Conservation (phyloP, 768 basidiomycete species). For the Favolaschia claudopus region DNA sequence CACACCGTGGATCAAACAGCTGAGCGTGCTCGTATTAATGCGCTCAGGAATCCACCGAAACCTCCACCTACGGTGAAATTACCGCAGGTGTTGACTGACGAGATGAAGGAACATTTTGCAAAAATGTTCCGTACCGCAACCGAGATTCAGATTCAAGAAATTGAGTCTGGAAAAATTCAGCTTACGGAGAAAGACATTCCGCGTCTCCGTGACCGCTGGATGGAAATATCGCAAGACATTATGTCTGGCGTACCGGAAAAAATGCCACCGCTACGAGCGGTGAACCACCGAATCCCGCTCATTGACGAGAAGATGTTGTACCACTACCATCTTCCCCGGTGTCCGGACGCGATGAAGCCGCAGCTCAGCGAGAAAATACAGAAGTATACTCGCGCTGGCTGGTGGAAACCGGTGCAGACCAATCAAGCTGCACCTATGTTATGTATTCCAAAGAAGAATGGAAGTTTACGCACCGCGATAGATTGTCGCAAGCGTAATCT, state of each 20-base stretch:
- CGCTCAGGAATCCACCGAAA: no score
- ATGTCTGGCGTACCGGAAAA: slow-evolving; percentile 28
- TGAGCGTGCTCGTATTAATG: no score
- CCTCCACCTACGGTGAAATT: no score
- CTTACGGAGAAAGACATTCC: slow-evolving; percentile 20
- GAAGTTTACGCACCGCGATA: slow-evolving; percentile 39
- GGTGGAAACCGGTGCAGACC: slow-evolving; percentile 39
- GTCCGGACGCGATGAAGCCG: no score
- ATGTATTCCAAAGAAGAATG: slow-evolving; percentile 44
- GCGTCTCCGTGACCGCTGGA: slow-evolving; percentile 26
- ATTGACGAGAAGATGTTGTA: slow-evolving; percentile 42
- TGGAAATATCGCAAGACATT: slow-evolving; percentile 31
- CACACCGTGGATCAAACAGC: no score
- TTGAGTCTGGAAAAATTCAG: background rate
- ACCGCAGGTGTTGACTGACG: no score
- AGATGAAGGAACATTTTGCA: background rate
- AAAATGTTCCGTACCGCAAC: background rate
- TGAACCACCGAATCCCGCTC: slow-evolving; percentile 49
- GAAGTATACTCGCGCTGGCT: slow-evolving; percentile 36
- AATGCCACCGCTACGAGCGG: no score
- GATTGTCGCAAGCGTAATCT: slow-evolving; percentile 46
- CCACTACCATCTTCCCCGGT: slow-evolving; percentile 35
- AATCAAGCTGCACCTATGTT: slow-evolving; percentile 39
- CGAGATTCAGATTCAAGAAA: background rate
- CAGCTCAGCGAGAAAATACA: slow-evolving; percentile 41